Base-by-base conservation (phyloP, 176 grass and related monocot genomes). In the Paspalum notatum region DNA sequence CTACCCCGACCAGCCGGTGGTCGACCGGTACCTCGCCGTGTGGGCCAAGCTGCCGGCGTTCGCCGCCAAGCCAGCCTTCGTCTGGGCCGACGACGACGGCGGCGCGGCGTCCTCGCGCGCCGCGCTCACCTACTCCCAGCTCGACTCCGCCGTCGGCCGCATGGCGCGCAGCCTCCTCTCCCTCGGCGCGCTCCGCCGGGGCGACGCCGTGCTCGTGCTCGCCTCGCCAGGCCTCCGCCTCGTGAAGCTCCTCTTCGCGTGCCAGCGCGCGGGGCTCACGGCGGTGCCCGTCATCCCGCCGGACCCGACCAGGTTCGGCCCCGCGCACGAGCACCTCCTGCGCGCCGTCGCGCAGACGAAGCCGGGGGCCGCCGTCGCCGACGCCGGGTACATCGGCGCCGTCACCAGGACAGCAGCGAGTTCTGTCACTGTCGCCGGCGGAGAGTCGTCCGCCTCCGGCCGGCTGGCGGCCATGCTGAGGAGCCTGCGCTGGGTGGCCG, bases 1-100 rank as follows among this genome's bases (percentile, higher is more conserved):
- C 81, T 91, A 88, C 88, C 88, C 91, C 7, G 88, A 93, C 85
- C 91, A 93, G 70, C 91, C 64, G 37, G 85, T 78, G 40, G 91
- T 84, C 43, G 79, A 93, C 71, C 68, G 64, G 8, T 86, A 90
- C 91, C 85, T 88, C 8, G 64, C 91, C 4, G 20, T 93, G n/a
- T 88, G 88, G 91, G 88, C 85, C 3, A 85, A 40, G 32, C 79
- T 77, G 11, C 88, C 88, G 11, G 61, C 64, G 55, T 93, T 88
- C 69, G 52, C 25, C 57, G 4, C 45, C 37, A 90, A 93, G 71
- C 85, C 26, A 1, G 88, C 85, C 39, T 88, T 94, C 63, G 15
- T 90, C 47, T 90, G 85, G 88, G 82, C 79, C 37, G 53, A 71
- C 62, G 66, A 75, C 17, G 82, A 83, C 71, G 66, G 70, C 17